Evolutionary conservation across 805 yeast species (phyloP), one percentile per base, ranked within the genome.

Genomic region (Limtongozyma cylindracea): DNA sequence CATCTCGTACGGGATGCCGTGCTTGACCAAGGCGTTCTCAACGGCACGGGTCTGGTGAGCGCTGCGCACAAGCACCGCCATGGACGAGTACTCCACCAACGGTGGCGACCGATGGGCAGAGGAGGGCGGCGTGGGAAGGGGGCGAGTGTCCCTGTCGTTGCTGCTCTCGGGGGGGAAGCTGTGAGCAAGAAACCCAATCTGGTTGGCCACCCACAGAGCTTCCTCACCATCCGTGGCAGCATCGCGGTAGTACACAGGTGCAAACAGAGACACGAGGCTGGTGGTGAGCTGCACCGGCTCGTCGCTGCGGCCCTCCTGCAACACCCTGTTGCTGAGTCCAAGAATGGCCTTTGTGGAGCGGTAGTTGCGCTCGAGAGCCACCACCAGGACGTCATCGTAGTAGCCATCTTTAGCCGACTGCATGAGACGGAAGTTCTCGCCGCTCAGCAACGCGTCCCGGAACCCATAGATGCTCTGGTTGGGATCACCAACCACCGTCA

Each of bases 401-500:
- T n/a, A n/a, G n/a, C n/a, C n/a, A n/a, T n/a, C n/a, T n/a, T n/a
- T n/a, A 5, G 6, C 15, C 6, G 6, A 5, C 15, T 13, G 15
- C 74, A 78, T 63, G 9, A 47, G 47, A 19, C 45, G 44, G 32
- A 82, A 76, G 33, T 74, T 80, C n/a, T n/a, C n/a, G n/a, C n/a
- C n/a, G 10, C 50, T 45, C 1, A 70, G 52, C 17, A 65, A 64
- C 0, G 95, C 95, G 33, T 70, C 66, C 27, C 96, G 50, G 32
- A 84, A 84, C 0, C 71, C 78, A 39, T 88, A 84, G 12, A 84
- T 84, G 35, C 91, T 70, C 42, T 84, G 98, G 41, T 88, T 94
- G 0, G 94, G 93, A 37, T 84, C 98, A 1, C 98, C 98, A 2
- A 84, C 95, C 1, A 80, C 68, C 0, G 95, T 76, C 6, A 84